A percentile compares a stretch with the other conserved stretches of the same genome.
Conservation (phyloP, 2,329 filamentous ascomycete species). For the Chaetomium sp. region DNA sequence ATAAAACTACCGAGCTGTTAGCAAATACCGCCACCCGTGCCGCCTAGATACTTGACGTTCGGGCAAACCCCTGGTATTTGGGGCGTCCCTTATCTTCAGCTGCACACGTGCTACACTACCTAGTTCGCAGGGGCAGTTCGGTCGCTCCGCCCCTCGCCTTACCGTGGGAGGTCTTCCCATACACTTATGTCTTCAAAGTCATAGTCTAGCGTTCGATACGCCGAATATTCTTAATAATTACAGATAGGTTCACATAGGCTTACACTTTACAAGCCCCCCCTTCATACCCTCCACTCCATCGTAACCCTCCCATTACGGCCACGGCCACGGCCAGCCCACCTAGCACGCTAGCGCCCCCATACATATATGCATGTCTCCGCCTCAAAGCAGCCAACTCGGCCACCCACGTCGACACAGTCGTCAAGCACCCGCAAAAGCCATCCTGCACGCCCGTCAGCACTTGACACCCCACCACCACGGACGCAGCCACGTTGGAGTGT, state of each 20-base stretch:
- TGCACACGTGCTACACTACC: too few relatives aligned
- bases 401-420: slow-evolving; percentile 63
- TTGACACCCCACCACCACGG: slow-evolving; percentile 53
- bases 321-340: slow-evolving; percentile 55
- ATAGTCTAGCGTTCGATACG: too few relatives aligned
- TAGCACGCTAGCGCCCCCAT: slow-evolving; percentile 56
- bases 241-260: background rate
- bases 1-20: too few relatives aligned
- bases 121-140: too few relatives aligned
- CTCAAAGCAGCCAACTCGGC: slow-evolving; percentile 50
- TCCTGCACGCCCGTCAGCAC: slow-evolving; percentile 57
- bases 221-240: background rate
- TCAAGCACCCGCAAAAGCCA: slow-evolving; percentile 62
- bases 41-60: too few relatives aligned
- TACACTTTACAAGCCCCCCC: slow-evolving; percentile 22
- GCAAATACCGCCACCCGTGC: too few relatives aligned
- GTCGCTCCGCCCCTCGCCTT: too few relatives aligned
- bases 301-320: slow-evolving; percentile 66
- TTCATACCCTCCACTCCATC: slow-evolving; percentile 59
- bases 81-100: too few relatives aligned
- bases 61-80: too few relatives aligned
- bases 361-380: slow-evolving; percentile 54
- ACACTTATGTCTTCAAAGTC: too few relatives aligned
- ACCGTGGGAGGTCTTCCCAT: too few relatives aligned
- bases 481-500: slow-evolving; percentile 46